Percentiles rank a stretch among this genome's conserved stretches.
Conservation (phyloP, 768 basidiomycete genomes). For the Agrocybe chaxingu region DNA sequence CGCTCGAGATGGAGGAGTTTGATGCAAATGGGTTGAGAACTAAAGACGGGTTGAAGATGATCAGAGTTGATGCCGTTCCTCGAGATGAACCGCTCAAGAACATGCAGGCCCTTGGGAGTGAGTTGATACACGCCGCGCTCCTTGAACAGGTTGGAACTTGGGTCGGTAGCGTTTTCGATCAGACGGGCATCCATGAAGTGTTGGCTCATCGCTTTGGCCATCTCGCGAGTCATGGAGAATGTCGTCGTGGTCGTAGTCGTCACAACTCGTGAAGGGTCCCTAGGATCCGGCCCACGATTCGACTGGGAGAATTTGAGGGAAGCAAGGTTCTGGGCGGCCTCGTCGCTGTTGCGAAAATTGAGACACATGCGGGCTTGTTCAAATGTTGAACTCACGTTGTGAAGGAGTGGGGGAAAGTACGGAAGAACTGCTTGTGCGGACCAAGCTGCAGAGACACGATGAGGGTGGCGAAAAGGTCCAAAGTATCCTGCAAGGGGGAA, state of each 20-base stretch:
- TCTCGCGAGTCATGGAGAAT: constrained; percentile 99
- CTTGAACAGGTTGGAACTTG: constrained; percentile 87
- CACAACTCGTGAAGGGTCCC: constrained; percentile 95
- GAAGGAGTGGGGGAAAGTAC: constrained; percentile 91
- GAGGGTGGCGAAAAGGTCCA: constrained; percentile 96
- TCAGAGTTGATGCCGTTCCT: constrained; percentile 98
- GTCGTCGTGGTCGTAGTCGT: constrained; percentile 99
- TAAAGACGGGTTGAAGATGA: constrained; percentile 86
- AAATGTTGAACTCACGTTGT: constrained; percentile 68
- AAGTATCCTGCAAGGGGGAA: constrained; percentile 69
- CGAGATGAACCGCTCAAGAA: constrained; percentile 98
- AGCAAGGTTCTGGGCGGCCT: constrained; percentile 89
- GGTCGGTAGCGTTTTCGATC: constrained; percentile 95
- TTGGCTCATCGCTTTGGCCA: constrained; percentile 99
- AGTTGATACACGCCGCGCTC: constrained; percentile 95
- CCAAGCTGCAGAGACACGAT: constrained; percentile 88
- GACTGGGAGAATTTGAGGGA: constrained; percentile 99
- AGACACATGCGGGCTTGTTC: constrained; percentile 9
- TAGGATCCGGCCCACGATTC: constrained; percentile 96
- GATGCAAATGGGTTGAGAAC: constrained; percentile 92
- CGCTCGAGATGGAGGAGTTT: constrained; percentile 97
- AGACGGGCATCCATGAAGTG: constrained; percentile 99
- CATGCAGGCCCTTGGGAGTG: constrained; percentile 97
- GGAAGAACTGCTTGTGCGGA: constrained; percentile 94
- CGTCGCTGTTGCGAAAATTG: constrained; percentile 60